Evolutionary conservation across 1,284 basidiomycete species (phyloP).

Genomic region (Irpex sp.): DNA sequence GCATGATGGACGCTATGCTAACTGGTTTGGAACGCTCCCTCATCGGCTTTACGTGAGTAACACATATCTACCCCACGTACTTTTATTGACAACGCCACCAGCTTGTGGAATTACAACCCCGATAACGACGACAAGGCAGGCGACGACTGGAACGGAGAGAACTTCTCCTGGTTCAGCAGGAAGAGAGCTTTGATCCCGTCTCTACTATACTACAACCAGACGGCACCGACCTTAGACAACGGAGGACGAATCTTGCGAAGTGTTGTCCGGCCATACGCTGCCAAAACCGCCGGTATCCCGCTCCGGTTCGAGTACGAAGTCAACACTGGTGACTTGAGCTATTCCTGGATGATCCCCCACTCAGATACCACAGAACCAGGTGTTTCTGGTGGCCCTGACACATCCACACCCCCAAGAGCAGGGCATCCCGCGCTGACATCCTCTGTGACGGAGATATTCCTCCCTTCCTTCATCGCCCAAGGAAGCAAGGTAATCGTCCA

Average conservation of each 20-base stretch:
- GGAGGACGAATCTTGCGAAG: conserved; percentile 78
- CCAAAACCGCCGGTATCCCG: conserved; percentile 76
- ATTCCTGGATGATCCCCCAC: conserved; percentile 52
- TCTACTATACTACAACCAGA: conserved; percentile 51
- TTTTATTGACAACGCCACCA: conserved; percentile 27
- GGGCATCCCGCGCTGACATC: conserved; percentile 39
- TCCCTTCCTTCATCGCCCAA: conserved; percentile 61
- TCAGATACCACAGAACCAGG: neutral
- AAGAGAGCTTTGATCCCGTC: conserved; percentile 50
- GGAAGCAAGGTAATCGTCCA: conserved; percentile 54
- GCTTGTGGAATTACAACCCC: conserved; percentile 95
- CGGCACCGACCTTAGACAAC: conserved; percentile 65
- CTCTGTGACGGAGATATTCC: conserved; percentile 76
- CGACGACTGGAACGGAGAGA: conserved; percentile 95
- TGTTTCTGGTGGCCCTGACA: conserved; percentile 15
- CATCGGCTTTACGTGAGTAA: conserved; percentile 77
- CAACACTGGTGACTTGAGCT: conserved; percentile 59
- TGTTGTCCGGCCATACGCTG: conserved; percentile 77
- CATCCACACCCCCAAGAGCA: conserved; percentile 34
- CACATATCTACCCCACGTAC: too few relatives aligned
- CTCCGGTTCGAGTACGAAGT: conserved; percentile 67
- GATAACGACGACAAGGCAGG: conserved; percentile 76
- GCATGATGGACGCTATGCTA: conserved; percentile 89
- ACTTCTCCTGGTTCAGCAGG: conserved; percentile 89
- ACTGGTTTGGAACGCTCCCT: conserved; percentile 71